Conservation (phyloP, 2,329 filamentous ascomycete species). For the Cryoendolithus antarcticus region DNA sequence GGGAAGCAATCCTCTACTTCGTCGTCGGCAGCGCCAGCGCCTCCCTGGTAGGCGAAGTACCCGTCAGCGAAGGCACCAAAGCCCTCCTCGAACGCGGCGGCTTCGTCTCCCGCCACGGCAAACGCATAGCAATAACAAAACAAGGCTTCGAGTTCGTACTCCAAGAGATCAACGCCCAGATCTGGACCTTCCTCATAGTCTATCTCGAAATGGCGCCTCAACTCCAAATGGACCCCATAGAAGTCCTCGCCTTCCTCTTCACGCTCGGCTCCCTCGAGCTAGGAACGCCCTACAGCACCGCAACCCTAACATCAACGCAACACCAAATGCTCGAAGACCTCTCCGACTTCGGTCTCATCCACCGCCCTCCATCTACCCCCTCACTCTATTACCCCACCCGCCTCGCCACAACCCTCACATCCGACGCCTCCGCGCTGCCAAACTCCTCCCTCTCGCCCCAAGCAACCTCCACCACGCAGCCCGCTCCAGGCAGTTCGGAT, state of each 20-base stretch:
- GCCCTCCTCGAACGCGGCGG: conserved; percentile 68
- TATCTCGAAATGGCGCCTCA: conserved; percentile 71
- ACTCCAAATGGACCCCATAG: conserved; percentile 74
- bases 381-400: conserved; percentile 73
- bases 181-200: conserved; percentile 87
- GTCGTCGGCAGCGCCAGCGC: conserved; percentile 67
- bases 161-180: conserved; percentile 90
- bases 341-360: conserved; percentile 85
- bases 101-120: conserved; percentile 50
- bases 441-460: conserved; percentile 55
- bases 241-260: conserved; percentile 92
- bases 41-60: conserved; percentile 35
- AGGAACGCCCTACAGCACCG: conserved; percentile 79
- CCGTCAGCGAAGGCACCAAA: conserved; percentile 60
- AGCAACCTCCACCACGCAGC: conserved; percentile 34
- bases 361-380: conserved; percentile 35
- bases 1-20: conserved; percentile 93
- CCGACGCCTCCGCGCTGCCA: conserved; percentile 58
- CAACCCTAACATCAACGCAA: conserved; percentile 68
- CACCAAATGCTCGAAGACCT: conserved; percentile 82
- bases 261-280: conserved; percentile 88
- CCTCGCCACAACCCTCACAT: conserved; percentile 84
- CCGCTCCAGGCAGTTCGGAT: conserved; percentile 27
- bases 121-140: conserved; percentile 60
- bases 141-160: conserved; percentile 89